These are phyloP conservation scores for Pseudonitzschia multiseries DNA, from an alignment of 108 stramenopile genomes.

Conservation along the genomic window DNA sequence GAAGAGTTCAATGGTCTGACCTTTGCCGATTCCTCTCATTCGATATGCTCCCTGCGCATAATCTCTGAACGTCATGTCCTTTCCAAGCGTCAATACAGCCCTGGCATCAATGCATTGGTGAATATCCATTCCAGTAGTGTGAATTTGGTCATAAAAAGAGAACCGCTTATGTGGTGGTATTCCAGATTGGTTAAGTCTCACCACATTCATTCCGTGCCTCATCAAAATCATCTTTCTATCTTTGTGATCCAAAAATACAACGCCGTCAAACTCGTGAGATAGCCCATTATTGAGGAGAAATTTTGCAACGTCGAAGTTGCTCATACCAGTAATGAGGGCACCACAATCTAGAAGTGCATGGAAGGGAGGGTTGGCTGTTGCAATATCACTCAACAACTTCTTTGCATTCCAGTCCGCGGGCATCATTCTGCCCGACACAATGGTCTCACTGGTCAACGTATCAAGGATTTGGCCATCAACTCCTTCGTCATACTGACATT, in stretches of 20 bases:
- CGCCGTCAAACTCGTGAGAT: constrained; percentile 82
- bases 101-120: constrained; percentile 90
- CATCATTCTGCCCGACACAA: constrained; percentile 74
- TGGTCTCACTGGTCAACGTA: constrained; percentile 85
- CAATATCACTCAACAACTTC: constrained; percentile 78
- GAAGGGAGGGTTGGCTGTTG: constrained; percentile 78
- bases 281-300: constrained; percentile 81
- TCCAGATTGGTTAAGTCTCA: constrained; percentile 85
- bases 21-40: constrained; percentile 95
- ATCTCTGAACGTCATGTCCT: constrained; percentile 97
- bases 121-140: constrained; percentile 99
- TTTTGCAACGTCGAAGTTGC: constrained; percentile 93
- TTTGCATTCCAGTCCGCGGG: constrained; percentile 76
- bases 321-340: constrained; percentile 94
- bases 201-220: constrained; percentile 80
- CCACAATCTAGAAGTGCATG: constrained; percentile 95
- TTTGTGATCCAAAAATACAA: constrained; percentile 92
- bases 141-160: constrained; percentile 96
- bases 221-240: constrained; percentile 95
- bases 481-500: constrained; percentile 95
- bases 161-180: constrained; percentile 86
- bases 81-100: constrained; percentile 92
- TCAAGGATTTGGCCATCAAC: constrained; percentile 96
- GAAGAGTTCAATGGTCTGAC: constrained; percentile 90
- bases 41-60: constrained; percentile 97